phyloP scores from a whole-genome alignment of 257 asterid species.

The Fraxinus cuspidata region DNA sequence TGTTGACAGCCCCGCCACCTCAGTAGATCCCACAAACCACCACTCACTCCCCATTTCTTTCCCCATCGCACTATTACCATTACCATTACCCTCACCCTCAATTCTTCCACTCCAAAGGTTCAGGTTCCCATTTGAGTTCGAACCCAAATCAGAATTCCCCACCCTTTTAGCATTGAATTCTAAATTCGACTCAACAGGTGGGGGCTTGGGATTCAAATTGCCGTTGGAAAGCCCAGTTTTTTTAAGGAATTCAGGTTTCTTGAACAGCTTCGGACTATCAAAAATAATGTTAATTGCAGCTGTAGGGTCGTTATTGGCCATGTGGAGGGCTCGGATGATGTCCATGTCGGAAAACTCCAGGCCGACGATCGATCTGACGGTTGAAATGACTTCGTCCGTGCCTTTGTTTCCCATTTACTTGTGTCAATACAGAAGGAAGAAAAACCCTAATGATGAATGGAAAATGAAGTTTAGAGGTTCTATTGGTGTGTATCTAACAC shows the following conservation, averaged over 20 bases:
- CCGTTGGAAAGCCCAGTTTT: constrained; percentile 32
- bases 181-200: constrained; percentile 14
- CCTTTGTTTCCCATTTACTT: constrained; percentile 62
- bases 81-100: constrained; percentile 30
- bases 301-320: constrained; percentile 89
- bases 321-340: constrained; percentile 87
- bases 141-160: constrained; percentile 20
- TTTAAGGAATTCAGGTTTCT: constrained; percentile 41
- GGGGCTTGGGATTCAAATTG: constrained; percentile 29
- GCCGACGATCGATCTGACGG: constrained; percentile 82
- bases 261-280: constrained; percentile 62
- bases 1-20: constrained; percentile 80
- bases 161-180: constrained; percentile 14
- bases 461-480: not conserved
- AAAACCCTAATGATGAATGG: not conserved
- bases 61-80: constrained; percentile 22
- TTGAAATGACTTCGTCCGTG: constrained; percentile 65
- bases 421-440: not conserved
- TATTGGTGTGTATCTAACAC: not conserved
- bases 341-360: constrained; percentile 74
- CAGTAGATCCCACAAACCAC: constrained; percentile 82
- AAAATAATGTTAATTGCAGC: constrained; percentile 88
- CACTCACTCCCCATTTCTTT: constrained; percentile 64
- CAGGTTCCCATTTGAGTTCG: constrained; percentile 27
- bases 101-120: constrained; percentile 27